Conservation (phyloP, 2,329 filamentous ascomycete species). For the Paecilomyces niveus region DNA sequence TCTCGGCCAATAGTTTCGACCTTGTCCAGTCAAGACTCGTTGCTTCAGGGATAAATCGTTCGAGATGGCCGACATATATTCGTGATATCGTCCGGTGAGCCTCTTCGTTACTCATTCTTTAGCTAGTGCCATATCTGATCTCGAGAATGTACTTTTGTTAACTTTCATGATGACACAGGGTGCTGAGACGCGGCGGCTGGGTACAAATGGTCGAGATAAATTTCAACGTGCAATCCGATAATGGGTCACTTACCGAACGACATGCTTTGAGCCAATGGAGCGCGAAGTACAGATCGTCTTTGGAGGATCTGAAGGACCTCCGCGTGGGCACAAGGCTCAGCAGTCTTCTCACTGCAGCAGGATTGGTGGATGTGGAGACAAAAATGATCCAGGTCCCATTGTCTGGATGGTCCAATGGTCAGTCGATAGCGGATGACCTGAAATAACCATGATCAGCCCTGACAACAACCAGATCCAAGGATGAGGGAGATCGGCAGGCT, state of each 20-base stretch:
- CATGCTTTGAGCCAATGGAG: constrained; percentile 64
- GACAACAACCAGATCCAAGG: constrained; percentile 30
- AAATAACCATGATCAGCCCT: constrained; percentile 6
- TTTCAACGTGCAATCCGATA: constrained; percentile 77
- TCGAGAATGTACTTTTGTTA: not conserved
- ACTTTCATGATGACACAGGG: constrained; percentile 12
- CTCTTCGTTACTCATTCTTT: not conserved
- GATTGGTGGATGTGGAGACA: constrained; percentile 62
- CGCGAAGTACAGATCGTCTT: constrained; percentile 53
- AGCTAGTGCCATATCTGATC: not conserved
- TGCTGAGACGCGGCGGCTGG: constrained; percentile 70
- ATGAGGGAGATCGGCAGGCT: constrained; percentile 35
- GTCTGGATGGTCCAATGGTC: constrained; percentile 63
- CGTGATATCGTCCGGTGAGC: constrained; percentile 59
- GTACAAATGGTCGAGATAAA: constrained; percentile 85
- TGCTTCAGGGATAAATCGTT: constrained; percentile 57
- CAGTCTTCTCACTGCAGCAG: constrained; percentile 53
- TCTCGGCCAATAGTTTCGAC: constrained; percentile 66
- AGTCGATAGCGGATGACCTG: constrained; percentile 10
- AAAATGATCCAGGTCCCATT: constrained; percentile 61
- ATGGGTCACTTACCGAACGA: constrained; percentile 63
- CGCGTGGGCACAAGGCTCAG: constrained; percentile 56
- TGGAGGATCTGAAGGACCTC: constrained; percentile 60
- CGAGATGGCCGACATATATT: constrained; percentile 69
- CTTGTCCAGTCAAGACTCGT: constrained; percentile 66